Percentiles rank a stretch among this genome's conserved stretches.
These are phyloP conservation scores for Kandelia obovata DNA, from an alignment of 345 rosid species.

Conservation along the genomic window DNA sequence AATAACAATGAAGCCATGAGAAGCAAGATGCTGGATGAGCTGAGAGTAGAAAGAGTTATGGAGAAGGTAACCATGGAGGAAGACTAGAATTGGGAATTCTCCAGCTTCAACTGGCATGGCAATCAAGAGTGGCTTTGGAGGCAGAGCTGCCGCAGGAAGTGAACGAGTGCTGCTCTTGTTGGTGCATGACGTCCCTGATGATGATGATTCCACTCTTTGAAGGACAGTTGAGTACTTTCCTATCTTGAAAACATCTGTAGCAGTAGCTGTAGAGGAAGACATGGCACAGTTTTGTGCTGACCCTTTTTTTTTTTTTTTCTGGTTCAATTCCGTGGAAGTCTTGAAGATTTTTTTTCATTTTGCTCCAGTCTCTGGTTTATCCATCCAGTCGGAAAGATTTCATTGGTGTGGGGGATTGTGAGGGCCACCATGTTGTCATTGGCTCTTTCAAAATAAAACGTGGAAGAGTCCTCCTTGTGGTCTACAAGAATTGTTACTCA, in stretches of 20 bases:
- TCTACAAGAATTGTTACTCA: no score
- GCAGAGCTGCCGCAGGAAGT: constrained; percentile 25
- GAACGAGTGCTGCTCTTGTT: not conserved
- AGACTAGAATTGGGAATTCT: constrained; percentile 60
- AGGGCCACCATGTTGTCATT: no score
- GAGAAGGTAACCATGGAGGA: constrained; percentile 87
- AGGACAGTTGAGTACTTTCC: constrained; percentile 46
- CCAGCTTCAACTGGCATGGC: constrained; percentile 60
- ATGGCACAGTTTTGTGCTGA: not conserved
- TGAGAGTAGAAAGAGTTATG: constrained; percentile 78
- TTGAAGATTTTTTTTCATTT: not conserved
- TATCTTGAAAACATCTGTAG: constrained; percentile 35
- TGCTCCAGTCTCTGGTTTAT: not conserved
- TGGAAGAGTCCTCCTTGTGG: no score
- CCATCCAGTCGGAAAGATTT: not conserved
- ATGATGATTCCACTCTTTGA: constrained; percentile 27
- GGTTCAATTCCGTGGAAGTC: not conserved
- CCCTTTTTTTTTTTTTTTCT: no score
- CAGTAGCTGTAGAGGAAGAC: constrained; percentile 18
- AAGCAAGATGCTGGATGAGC: constrained; percentile 79
- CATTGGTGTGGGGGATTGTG: not conserved
- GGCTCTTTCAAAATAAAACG: no score
- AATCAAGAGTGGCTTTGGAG: constrained; percentile 71
- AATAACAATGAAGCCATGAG: constrained; percentile 82
- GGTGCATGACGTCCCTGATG: constrained; percentile 15